Evolutionary conservation across 306 rosid genomes (phyloP), one percentile per base, ranked within the genome.

Genomic region (Purshia tridentata): DNA sequence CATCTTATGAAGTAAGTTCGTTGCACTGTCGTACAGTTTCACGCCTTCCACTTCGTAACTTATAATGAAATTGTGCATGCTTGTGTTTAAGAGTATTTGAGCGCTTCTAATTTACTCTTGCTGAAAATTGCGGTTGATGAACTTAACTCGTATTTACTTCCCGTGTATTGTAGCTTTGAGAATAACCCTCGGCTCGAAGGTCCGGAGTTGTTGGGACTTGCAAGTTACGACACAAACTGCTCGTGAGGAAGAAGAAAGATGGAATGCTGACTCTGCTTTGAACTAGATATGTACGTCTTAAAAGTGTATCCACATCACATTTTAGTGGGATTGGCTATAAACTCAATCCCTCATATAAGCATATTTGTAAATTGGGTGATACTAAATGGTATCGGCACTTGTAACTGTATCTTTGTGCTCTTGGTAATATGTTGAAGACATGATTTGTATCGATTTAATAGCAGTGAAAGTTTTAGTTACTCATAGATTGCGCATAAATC

Each of bases 171-270:
- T 71, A 93, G 97, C 92, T 93, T 93, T 72, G 92, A 87, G 81
- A 88, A 91, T 62, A 93, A 93, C 84, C 96, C 82, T 62, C 89
- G 96, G 45, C 80, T 93, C 76, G 98, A 91, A 86, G 97, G 97
- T 59, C 97, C 98, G 11, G 97, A 93, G 83, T 82, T 93, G 88
- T 74, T 89, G 88, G 97, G 98, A 69, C 97, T 91, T 4, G 98
- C 90, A 69, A 88, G 87, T 76, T 93, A 93, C 6, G 98, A 93
- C 80, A 93, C 97, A 69, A 88, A 91, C 89, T 93, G 98, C 92
- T 82, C 87, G 10, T 93, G 87, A 91, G 51, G 73, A 35, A 57
- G 75, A 37, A 8, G 51, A 78, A 72, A 65, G 87, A 68, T 22
- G 70, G 70, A 75, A 67, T 76, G 81, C 58, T 72, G 66, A 71